These are phyloP conservation scores for Rhizophagus clarus DNA, from an alignment of 192 early-diverging fungal species.

Conservation along the genomic window DNA sequence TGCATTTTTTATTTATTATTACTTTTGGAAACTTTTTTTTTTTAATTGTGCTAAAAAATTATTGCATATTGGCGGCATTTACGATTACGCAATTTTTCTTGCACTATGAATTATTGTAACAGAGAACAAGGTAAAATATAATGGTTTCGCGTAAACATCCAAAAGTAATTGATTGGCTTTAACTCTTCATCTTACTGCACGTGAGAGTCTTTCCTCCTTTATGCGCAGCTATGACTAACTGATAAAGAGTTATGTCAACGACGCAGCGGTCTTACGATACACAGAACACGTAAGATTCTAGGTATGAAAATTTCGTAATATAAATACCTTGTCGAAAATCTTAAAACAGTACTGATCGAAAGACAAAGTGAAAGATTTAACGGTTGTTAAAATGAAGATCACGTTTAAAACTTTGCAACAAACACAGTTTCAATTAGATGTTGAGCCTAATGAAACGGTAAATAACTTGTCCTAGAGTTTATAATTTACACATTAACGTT, in stretches of 20 bases:
- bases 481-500: background rate
- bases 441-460: conserved; percentile 67
- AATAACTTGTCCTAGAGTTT: background rate
- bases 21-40: too few relatives aligned
- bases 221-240: too few relatives aligned
- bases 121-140: too few relatives aligned
- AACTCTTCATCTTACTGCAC: too few relatives aligned
- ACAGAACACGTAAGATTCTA: conserved; percentile 3
- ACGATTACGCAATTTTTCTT: too few relatives aligned
- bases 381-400: conserved; percentile 63
- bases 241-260: background rate
- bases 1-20: too few relatives aligned
- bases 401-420: conserved; percentile 93
- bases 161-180: too few relatives aligned
- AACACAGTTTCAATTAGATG: conserved; percentile 79
- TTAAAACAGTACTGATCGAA: background rate
- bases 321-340: background rate
- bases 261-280: background rate
- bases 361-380: background rate
- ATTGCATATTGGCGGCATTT: too few relatives aligned
- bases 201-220: too few relatives aligned
- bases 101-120: too few relatives aligned
- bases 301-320: background rate
- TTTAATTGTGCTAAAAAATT: too few relatives aligned
- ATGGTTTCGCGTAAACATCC: too few relatives aligned